Evolutionary conservation across 2,329 filamentous ascomycete species (phyloP).

Genomic region (Daldinia sp.): DNA sequence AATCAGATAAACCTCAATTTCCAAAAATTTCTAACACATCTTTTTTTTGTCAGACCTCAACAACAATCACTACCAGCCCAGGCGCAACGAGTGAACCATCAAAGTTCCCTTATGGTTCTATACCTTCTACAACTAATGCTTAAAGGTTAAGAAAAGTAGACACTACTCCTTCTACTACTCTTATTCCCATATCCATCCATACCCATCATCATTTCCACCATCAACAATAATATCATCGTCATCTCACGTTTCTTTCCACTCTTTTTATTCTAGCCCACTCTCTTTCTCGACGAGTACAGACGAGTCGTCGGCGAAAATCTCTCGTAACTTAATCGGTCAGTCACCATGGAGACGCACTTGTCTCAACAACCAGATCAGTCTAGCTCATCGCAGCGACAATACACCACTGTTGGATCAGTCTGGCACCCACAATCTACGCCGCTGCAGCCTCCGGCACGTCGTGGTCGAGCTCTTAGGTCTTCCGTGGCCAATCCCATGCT

Average conservation of each 20-base stretch:
- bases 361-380: conserved; percentile 5
- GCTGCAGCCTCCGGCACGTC: conserved; percentile 60
- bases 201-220: conserved; percentile 6
- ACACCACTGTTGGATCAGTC: conserved; percentile 65
- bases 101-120: background rate
- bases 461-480: conserved; percentile 57
- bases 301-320: background rate
- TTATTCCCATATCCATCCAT: background rate
- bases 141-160: background rate
- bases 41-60: background rate
- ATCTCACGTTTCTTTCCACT: background rate
- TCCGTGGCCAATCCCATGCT: conserved; percentile 48
- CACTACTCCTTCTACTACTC: background rate
- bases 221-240: background rate
- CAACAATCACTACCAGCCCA: background rate
- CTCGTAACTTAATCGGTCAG: background rate
- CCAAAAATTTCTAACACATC: background rate
- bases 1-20: background rate
- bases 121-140: background rate
- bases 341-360: conserved; percentile 17
- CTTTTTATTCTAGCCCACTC: background rate
- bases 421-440: conserved; percentile 59
- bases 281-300: background rate
- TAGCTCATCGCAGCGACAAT: conserved; percentile 45
- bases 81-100: background rate